Evolutionary conservation across 768 basidiomycete species (phyloP), one percentile per base, ranked within the genome.

Genomic region (Naematelia aurantialba): DNA sequence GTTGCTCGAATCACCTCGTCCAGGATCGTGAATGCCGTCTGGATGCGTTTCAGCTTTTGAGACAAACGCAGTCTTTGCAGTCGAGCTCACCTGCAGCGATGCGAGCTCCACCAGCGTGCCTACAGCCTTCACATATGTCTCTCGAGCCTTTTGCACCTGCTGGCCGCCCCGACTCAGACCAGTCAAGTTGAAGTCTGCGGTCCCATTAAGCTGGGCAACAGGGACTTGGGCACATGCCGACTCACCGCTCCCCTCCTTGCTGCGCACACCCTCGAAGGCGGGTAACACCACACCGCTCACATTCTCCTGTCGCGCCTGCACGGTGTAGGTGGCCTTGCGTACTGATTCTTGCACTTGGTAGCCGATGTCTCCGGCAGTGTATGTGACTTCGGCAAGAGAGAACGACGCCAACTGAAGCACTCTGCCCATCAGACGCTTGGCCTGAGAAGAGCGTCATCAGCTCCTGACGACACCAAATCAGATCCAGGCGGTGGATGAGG

Each of bases 1-100:
- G 96, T 98, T n/a, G 93, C 91, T 48, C 91, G 89, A 72, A 99
- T 99, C 60, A 98, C 96, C 79, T 98, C 96, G 78, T 99, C 96
- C 34, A 99, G 84, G 66, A 98, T 97, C 58, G 87, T 94, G 80
- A 99, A 99, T 3, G 96, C 96, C 0, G 96, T 98, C 80, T 98
- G n/a, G n/a, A 89, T 5, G 26, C 3, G 1, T 11, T 12, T 47
- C 29, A n/a, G 42, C 26, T 14, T 29, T 22, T 12, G 12, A 45
- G 12, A 31, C 13, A 21, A 52, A 13, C 14, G 45, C 14, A 21
- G 21, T 21, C 1, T 50, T 24, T 25, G 22, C 52, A 5, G 19
- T 4, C 30, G 0, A n/a, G 52, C 78, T 58, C 48, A 79, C 79
- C 70, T 80, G 80, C 44, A 99, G 81, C 12, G 91, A 94, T 1